Evolutionary conservation across 2,329 filamentous ascomycete species (phyloP), one percentile per base, ranked within the genome.

Genomic region (Fusarium stilboides): DNA sequence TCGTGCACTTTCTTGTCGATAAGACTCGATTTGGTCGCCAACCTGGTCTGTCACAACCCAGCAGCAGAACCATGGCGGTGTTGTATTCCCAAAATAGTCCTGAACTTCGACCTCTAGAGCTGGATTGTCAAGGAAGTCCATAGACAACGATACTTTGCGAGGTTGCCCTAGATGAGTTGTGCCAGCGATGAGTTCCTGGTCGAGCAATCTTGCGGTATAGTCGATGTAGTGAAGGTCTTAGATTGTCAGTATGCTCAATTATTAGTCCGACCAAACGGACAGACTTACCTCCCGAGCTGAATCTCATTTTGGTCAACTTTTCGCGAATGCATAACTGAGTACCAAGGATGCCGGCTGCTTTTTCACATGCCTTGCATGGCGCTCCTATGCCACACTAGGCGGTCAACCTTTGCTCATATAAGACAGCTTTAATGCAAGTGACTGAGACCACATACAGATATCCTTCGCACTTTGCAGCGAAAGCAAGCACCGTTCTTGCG

Each of bases 161-260:
- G 71, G 74, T 22, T 65, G 72, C 5, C 74, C 72, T 12, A 75
- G 64, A 55, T 75, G 74, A 20, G 74, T 75, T 17, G 74, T 75
- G 10, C 74, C 74, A n/a, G 69, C 69, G 24, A 75, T 67, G 37
- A 75, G 74, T 51, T 75, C 74, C 33, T 75, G 65, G 22, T 75
- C 68, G 3, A 75, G 64, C 15, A 75, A 59, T 10, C 72, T 64
- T 8, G 72, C 74, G 15, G 72, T 75, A 15, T 76, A 75, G 44
- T 75, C 74, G 46, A 75, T 73, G 36, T 75, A 75, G 24, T 75
- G 74, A 45, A 75, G 71, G 52, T 75, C 74, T 75, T 20, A n/a
- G 20, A 17, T 17, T 47, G 26, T 63, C 43, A 53, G 49, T 31
- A 50, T 14, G 24, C 39, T 12, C n/a, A 12, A 15, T 20, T 15